Evolutionary conservation across 371 early-diverging fungal genomes (phyloP).

Genomic region (Coemansia sp.): DNA sequence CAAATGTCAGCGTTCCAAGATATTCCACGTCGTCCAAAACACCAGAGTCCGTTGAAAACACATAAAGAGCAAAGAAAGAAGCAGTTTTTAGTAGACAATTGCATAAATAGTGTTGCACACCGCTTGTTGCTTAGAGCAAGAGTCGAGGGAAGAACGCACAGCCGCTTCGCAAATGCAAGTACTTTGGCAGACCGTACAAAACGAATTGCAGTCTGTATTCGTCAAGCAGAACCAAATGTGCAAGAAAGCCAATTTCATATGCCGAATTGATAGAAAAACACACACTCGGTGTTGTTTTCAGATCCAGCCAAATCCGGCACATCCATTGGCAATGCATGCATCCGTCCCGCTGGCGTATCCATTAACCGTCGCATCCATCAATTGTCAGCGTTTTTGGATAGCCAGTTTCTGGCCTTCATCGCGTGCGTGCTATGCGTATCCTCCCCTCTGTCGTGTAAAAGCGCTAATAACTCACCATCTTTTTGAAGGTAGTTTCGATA

Average conservation of each 20-base stretch:
- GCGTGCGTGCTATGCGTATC: neutral
- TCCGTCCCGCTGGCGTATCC: too few species aligned
- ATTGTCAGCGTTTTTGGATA: too few species aligned
- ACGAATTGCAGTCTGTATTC: too few species aligned
- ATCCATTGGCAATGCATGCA: too few species aligned
- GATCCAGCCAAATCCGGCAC: too few species aligned
- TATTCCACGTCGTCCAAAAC: neutral
- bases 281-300: too few species aligned
- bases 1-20: neutral
- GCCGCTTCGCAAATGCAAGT: neutral
- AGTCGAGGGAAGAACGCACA: neutral
- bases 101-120: neutral
- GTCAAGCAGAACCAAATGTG: too few species aligned
- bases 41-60: neutral
- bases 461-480: constrained; percentile 31
- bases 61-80: neutral
- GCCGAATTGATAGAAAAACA: too few species aligned
- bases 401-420: constrained; percentile 6
- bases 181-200: too few species aligned
- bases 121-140: neutral
- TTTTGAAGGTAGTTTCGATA: constrained; percentile 17
- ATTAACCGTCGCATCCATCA: too few species aligned
- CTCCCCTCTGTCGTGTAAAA: neutral
- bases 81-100: neutral
- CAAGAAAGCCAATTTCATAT: too few species aligned